These are phyloP conservation scores for Xylaria acuta DNA, from an alignment of 495 filamentous ascomycete species.

Conservation along the genomic window DNA sequence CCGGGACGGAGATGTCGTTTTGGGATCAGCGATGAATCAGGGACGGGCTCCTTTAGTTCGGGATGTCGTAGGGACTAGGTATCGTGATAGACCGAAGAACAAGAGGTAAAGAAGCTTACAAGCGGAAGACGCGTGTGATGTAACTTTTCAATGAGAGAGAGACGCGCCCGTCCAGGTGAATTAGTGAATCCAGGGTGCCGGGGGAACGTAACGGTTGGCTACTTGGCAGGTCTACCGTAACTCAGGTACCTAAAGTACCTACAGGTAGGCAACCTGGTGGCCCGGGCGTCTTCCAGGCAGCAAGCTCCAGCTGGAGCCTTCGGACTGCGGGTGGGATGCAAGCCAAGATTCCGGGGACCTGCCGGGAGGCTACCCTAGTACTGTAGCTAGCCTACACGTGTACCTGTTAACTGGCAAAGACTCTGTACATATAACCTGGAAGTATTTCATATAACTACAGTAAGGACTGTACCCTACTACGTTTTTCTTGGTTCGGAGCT, in stretches of 20 bases:
- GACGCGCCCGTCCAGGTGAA: background rate
- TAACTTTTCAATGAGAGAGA: background rate
- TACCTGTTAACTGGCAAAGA: background rate
- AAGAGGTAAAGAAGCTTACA: background rate
- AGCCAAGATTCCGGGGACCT: background rate
- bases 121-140: constrained; percentile 16
- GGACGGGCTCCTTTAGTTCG: background rate
- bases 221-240: no score
- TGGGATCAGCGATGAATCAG: background rate
- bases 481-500: background rate
- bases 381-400: no score
- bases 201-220: background rate
- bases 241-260: background rate
- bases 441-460: background rate
- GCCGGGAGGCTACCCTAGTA: background rate
- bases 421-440: background rate
- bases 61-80: background rate
- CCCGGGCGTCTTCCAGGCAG: background rate
- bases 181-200: background rate
- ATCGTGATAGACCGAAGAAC: background rate
- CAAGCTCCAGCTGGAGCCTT: background rate
- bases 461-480: background rate
- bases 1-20: background rate
- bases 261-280: background rate
- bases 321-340: background rate